phyloP scores from a whole-genome alignment of 148 eudicot genomes.

The Suaeda aralocaspica region DNA sequence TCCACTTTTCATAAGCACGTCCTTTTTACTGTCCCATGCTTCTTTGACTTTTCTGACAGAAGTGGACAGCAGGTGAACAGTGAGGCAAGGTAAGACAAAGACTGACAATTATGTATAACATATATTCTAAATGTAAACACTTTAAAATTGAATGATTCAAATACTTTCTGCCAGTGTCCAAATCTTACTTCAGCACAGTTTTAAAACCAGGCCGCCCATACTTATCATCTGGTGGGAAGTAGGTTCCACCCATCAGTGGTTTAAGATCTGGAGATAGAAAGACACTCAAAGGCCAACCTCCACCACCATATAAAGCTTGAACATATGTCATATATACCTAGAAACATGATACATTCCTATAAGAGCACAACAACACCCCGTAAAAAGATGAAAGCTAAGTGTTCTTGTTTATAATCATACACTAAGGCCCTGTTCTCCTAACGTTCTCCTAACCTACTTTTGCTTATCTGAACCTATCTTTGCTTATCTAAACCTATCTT shows the following conservation, averaged over 20 bases:
- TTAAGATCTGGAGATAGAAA: slow-evolving; percentile 93
- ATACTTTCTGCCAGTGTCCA: neutral
- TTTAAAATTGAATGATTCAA: neutral
- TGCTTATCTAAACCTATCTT: too few species aligned
- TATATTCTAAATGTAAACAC: neutral
- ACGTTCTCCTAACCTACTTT: neutral
- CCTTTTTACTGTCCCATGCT: slow-evolving; percentile 82
- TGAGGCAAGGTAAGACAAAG: neutral
- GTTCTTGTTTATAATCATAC: too few species aligned
- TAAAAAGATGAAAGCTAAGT: too few species aligned
- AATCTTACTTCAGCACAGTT: slow-evolving; percentile 70
- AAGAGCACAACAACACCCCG: slow-evolving; percentile 2
- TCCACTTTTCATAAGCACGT: slow-evolving; percentile 70
- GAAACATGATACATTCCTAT: slow-evolving; percentile 8
- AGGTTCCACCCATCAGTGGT: slow-evolving; percentile 98
- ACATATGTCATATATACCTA: slow-evolving; percentile 99
- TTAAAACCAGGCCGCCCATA: slow-evolving; percentile 92
- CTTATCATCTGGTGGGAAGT: slow-evolving; percentile 93
- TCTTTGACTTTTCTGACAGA: slow-evolving; percentile 84
- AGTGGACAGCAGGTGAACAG: slow-evolving; percentile 3
- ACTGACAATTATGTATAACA: slow-evolving; percentile 2
- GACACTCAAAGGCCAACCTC: slow-evolving; percentile 94
- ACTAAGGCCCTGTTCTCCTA: too few species aligned
- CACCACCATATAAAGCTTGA: slow-evolving; percentile 91
- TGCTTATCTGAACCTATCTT: too few species aligned